Percentiles rank a stretch among this genome's conserved stretches.
phyloP scores from a whole-genome alignment of 306 rosid species.

The Vicia faba region DNA sequence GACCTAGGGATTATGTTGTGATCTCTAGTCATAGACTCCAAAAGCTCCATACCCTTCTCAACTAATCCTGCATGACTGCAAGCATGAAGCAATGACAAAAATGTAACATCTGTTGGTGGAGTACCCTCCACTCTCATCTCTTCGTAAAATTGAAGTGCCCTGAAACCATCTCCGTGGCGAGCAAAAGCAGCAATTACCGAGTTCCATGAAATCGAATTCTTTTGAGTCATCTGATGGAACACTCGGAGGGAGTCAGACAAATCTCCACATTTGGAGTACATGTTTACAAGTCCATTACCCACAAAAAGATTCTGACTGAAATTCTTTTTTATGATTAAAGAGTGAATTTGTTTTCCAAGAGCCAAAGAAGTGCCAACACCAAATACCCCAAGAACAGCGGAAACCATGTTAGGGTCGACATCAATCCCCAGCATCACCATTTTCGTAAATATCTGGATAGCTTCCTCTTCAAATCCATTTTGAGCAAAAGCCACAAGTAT shows the following conservation, averaged over 20 bases:
- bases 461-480: conserved; percentile 83
- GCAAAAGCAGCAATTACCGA: conserved; percentile 88
- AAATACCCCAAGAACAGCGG: conserved; percentile 85
- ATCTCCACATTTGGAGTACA: conserved; percentile 91
- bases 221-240: conserved; percentile 56
- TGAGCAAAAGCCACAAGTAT: conserved; percentile 87
- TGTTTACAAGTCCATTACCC: conserved; percentile 81
- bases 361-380: conserved; percentile 72
- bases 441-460: conserved; percentile 69
- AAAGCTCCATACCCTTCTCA: conserved; percentile 72
- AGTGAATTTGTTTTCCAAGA: conserved; percentile 76
- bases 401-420: conserved; percentile 69
- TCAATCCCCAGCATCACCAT: conserved; percentile 65
- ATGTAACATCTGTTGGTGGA: conserved; percentile 69
- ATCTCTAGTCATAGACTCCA: conserved; percentile 71
- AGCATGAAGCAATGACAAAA: conserved; percentile 85
- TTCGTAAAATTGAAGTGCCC: conserved; percentile 65
- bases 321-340: conserved; percentile 60
- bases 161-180: conserved; percentile 75
- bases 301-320: conserved; percentile 66
- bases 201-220: conserved; percentile 79
- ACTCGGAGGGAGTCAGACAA: conserved; percentile 58
- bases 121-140: conserved; percentile 61
- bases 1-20: conserved; percentile 62
- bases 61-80: conserved; percentile 88